Conservation (phyloP, 805 yeast species). For the Yarrowia divulgata region DNA sequence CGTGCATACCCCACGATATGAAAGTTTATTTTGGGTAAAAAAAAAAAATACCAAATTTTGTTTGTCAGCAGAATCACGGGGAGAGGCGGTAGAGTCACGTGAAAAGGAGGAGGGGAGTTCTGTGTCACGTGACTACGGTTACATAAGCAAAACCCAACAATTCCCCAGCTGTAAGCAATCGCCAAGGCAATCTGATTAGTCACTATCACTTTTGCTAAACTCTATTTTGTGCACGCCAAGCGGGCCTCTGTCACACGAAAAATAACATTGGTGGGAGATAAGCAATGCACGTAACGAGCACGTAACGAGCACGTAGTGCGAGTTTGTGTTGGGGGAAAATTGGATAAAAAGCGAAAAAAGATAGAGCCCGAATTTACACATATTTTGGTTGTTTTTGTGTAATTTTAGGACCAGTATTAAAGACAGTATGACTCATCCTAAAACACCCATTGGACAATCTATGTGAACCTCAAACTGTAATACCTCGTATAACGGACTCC, state of each 20-base stretch:
- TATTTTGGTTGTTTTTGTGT: too few species aligned
- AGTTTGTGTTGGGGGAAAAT: not conserved
- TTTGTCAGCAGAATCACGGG: too few species aligned
- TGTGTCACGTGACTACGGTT: not conserved
- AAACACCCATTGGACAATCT: too few species aligned
- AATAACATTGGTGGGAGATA: conserved; percentile 29
- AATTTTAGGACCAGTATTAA: too few species aligned
- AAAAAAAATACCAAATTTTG: not conserved
- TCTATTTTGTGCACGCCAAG: not conserved
- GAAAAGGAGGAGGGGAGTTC: not conserved
- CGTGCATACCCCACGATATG: conserved; percentile 27
- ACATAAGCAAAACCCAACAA: not conserved
- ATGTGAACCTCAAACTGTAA: not conserved
- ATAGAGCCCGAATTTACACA: too few species aligned
- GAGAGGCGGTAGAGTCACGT: not conserved
- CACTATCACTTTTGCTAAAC: not conserved
- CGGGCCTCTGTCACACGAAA: conserved; percentile 12
- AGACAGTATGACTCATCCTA: too few species aligned
- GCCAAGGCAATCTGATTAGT: not conserved
- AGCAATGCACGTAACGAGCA: not conserved
- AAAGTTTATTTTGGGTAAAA: not conserved
- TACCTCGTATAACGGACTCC: conserved; percentile 4
- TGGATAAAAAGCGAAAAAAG: too few species aligned
- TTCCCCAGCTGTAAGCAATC: too few species aligned
- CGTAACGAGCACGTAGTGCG: not conserved